Base-by-base conservation (phyloP, 2,329 filamentous ascomycete species). In the Phyllosticta citriasiana region DNA sequence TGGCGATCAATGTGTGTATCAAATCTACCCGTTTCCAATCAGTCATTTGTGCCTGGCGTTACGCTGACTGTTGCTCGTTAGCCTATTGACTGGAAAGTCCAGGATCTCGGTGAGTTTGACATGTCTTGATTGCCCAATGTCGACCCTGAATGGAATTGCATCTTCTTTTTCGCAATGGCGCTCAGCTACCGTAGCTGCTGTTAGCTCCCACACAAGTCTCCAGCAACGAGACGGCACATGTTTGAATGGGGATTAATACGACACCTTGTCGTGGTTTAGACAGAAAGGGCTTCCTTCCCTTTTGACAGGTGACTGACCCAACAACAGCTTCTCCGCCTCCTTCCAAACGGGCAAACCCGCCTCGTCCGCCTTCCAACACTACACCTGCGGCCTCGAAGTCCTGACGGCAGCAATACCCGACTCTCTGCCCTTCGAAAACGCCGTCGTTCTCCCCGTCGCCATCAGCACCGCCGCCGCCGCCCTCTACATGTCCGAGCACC, bases 391-490 rank as follows among this genome's bases (percentile, higher is more conserved):
- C 40, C 65, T 65, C 35, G 67, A 69, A 1, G 65, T 67, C 57
- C 64, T 72, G 12, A 70, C 73, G 14, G 66, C 74, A 4, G 72
- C 72, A 50, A 73, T 79, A 56, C 77, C 77, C 0, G 65, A 67
- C 50, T 67, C 66, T 8, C 63, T 78, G 30, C 68, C 72, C 56
- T 79, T 69, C 66, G 71, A 66, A 9, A 63, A 73, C 9, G 78
- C 72, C 26, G 65, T 70, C 27, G 76, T 79, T 25, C 71, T 80
- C 1, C 78, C 78, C 1, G 69, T 79, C 8, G 75, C 74, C 22
- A 69, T 79, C 60, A 74, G 75, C 25, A 79, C 78, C 3, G 76
- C 77, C 16, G 68, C 74, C 19, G 68, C 70, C n/a, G 74, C 72
- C 26, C 73, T 80, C 14, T 79, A 75, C 70, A 70, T 72, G 62